Evolutionary conservation across 495 filamentous ascomycete genomes (phyloP).

Genomic region (Cetradonia linearis): DNA sequence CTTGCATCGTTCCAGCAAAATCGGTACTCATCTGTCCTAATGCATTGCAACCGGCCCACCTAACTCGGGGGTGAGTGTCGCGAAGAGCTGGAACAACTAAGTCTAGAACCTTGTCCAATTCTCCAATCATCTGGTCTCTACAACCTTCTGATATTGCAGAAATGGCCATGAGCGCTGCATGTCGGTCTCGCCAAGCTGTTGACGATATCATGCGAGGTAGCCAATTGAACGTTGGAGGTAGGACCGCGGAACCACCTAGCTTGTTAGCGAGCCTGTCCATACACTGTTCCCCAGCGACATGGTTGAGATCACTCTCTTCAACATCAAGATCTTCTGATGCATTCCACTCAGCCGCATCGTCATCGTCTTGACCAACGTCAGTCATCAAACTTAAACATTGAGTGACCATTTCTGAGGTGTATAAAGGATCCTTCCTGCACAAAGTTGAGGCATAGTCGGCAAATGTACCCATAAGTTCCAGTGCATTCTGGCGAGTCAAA

Average conservation of each 20-base stretch:
- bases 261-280: slow-evolving; percentile 99
- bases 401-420: slow-evolving; percentile 93
- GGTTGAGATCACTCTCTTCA: slow-evolving; percentile 94
- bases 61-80: slow-evolving; percentile 85
- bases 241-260: slow-evolving; percentile 74
- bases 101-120: slow-evolving; percentile 86
- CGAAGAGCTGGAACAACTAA: slow-evolving; percentile 87
- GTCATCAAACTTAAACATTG: slow-evolving; percentile 99
- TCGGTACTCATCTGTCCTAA: slow-evolving; percentile 99
- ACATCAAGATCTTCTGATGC: slow-evolving; percentile 85
- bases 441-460: slow-evolving; percentile 87
- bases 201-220: slow-evolving; percentile 97
- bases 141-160: slow-evolving; percentile 98
- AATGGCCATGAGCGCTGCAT: slow-evolving; percentile 97
- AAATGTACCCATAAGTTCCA: slow-evolving; percentile 97
- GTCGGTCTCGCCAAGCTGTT: slow-evolving; percentile 85
- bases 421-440: slow-evolving; percentile 85
- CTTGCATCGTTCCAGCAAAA: slow-evolving; percentile 97
- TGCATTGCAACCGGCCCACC: slow-evolving; percentile 98
- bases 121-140: slow-evolving; percentile 87
- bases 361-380: slow-evolving; percentile 91
- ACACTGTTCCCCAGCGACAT: slow-evolving; percentile 96
- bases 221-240: slow-evolving; percentile 93
- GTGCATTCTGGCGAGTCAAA: slow-evolving; percentile 80
- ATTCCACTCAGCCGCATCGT: slow-evolving; percentile 92